A percentile compares a stretch with the other conserved stretches of the same genome.
phyloP scores from a whole-genome alignment of 169 alveolate species.

The Plasmodium coatneyi region DNA sequence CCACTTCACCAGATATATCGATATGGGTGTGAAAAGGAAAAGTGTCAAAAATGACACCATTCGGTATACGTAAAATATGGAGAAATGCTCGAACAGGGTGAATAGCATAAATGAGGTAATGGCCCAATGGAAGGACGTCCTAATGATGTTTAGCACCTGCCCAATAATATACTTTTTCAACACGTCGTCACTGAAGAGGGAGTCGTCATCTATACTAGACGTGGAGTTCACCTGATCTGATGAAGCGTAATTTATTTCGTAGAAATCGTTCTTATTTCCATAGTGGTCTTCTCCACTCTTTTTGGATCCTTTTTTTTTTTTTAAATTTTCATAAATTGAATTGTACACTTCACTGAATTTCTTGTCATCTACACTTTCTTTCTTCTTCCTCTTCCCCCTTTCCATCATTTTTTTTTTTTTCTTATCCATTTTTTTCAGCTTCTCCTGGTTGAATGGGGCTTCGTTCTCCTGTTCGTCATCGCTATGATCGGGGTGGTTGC shows the following conservation, averaged over 20 bases:
- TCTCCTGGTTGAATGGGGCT: slow-evolving; percentile 17
- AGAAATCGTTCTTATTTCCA: slow-evolving; percentile 29
- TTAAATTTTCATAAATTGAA: slow-evolving; percentile 63
- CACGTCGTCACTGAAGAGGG: slow-evolving; percentile 37
- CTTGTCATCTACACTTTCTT: slow-evolving; percentile 22
- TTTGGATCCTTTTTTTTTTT: slow-evolving; percentile 42
- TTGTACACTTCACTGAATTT: slow-evolving; percentile 72
- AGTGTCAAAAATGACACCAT: slow-evolving; percentile 31
- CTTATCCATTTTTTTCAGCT: slow-evolving; percentile 44
- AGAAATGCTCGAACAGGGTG: slow-evolving; percentile 40
- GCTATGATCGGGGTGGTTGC: not conserved
- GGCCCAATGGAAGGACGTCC: slow-evolving; percentile 74
- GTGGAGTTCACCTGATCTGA: slow-evolving; percentile 61
- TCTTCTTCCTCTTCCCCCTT: slow-evolving; percentile 34
- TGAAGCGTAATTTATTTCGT: slow-evolving; percentile 53
- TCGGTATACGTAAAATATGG: slow-evolving; percentile 52
- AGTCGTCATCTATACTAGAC: slow-evolving; percentile 56
- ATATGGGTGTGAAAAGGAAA: slow-evolving; percentile 42
- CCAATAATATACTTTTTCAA: slow-evolving; percentile 52
- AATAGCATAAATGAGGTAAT: slow-evolving; percentile 42
- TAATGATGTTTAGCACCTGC: slow-evolving; percentile 36
- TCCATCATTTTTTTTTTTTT: slow-evolving; percentile 39
- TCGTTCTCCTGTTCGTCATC: slow-evolving; percentile 4
- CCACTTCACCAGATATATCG: slow-evolving; percentile 38
- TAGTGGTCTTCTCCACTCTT: not conserved